These are phyloP conservation scores for Favolaschia claudopus DNA, from an alignment of 768 basidiomycete genomes.

Conservation along the genomic window DNA sequence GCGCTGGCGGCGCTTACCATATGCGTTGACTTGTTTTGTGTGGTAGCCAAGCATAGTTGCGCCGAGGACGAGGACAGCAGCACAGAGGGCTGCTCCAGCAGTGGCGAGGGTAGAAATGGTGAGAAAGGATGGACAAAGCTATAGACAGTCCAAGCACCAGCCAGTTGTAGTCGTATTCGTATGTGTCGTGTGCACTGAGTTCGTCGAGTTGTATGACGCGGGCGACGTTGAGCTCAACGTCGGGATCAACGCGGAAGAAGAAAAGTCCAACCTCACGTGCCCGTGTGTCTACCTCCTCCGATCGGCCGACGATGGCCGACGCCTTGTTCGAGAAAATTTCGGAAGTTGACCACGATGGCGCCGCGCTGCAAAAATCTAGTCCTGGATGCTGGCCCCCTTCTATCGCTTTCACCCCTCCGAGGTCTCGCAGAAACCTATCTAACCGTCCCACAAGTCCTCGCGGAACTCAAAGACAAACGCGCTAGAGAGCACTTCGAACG, in stretches of 20 bases:
- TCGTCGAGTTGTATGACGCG: too few relatives aligned
- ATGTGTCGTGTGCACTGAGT: too few relatives aligned
- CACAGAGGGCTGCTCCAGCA: constrained; percentile 26
- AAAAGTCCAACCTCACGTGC: neutral
- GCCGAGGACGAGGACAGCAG: constrained; percentile 22
- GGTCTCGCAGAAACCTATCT: constrained; percentile 86
- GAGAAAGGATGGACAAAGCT: too few relatives aligned
- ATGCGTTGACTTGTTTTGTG: constrained; percentile 72
- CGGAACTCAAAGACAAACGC: constrained; percentile 88
- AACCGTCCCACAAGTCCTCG: constrained; percentile 89
- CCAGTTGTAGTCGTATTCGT: too few relatives aligned
- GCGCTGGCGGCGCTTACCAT: constrained; percentile 69
- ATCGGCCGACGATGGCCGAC: too few relatives aligned
- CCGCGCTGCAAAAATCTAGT: constrained; percentile 80
- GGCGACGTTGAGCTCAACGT: neutral
- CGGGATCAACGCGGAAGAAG: neutral
- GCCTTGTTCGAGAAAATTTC: neutral
- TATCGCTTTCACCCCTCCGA: constrained; percentile 88
- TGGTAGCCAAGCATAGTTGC: constrained; percentile 63
- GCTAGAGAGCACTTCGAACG: constrained; percentile 88
- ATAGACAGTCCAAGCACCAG: too few relatives aligned
- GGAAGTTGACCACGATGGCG: constrained; percentile 18
- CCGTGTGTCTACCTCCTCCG: too few relatives aligned
- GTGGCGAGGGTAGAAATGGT: constrained; percentile 24
- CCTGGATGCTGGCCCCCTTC: constrained; percentile 92